These are phyloP conservation scores for Pontederia crassipes DNA, from an alignment of 176 grass and related monocot species.

Conservation along the genomic window DNA sequence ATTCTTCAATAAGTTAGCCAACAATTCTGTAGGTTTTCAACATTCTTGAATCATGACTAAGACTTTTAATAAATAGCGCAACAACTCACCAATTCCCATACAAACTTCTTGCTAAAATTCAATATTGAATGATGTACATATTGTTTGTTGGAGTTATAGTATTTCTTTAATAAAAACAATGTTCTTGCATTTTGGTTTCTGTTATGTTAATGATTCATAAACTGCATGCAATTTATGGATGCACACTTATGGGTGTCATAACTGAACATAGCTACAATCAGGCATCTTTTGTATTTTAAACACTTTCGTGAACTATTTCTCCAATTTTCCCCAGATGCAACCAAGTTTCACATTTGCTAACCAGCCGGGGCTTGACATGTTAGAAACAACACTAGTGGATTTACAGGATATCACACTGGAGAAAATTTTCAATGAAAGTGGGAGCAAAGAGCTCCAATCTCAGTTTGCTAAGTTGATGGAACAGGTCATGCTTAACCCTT, in stretches of 20 bases:
- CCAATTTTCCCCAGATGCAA: slow-evolving; percentile 53
- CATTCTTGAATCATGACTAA: no score
- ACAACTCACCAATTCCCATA: no score
- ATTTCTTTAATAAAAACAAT: background rate
- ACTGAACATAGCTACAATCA: background rate
- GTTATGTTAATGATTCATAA: background rate
- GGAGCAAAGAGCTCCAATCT: slow-evolving; percentile 44
- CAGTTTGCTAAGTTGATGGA: slow-evolving; percentile 89
- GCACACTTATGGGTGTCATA: background rate
- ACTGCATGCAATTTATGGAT: background rate
- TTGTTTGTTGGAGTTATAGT: background rate
- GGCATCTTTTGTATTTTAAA: background rate
- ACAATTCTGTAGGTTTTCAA: no score
- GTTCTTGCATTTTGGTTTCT: background rate
- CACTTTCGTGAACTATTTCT: background rate
- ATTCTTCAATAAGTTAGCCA: background rate
- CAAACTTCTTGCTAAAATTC: no score
- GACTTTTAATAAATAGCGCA: no score
- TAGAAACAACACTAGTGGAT: slow-evolving; percentile 85
- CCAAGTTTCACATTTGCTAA: slow-evolving; percentile 85
- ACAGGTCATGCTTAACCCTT: slow-evolving; percentile 22
- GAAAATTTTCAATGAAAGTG: slow-evolving; percentile 86
- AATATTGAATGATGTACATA: background rate
- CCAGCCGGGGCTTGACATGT: slow-evolving; percentile 93
- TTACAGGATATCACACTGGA: slow-evolving; percentile 90